Evolutionary conservation across 352 stramenopile genomes (phyloP), one percentile per base, ranked within the genome.

Genomic region (Phytophthora quininea): DNA sequence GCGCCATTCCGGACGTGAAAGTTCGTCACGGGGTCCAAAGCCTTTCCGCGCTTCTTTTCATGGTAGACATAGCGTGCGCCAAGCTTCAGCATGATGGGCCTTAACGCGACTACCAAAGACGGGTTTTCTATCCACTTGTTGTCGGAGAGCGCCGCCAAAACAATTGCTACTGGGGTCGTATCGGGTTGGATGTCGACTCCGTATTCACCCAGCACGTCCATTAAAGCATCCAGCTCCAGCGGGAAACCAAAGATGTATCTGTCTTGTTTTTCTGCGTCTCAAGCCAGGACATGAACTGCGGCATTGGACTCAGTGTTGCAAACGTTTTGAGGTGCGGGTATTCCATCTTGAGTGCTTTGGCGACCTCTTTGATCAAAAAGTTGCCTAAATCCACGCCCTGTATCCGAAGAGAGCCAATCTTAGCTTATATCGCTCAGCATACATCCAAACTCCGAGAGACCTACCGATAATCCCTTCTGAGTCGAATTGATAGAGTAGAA

Each of bases 401-500:
- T 10, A 91, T 58, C 5, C 51, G 43, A 50, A 3, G 12, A 48
- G 29, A 27, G 56, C 8, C 35, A 60, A 56, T 35, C 19, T 64
- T 52, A 54, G 38, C 11, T 42, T 7, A 42, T 32, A 7, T 29
- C 12, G 0, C 19, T 45, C 11, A 14, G 33, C 14, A 29, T 14
- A 19, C 33, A 7, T 91, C 87, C 91, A 4, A 32, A 62, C 29
- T 11, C 8, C 10, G 3, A 4, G 32, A 7, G 19, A 35, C 55
- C 1, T 53, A 94, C 86, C 80, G 91, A 85, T 24, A 95, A 73
- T 9, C 96, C 96, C 58, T 90, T 91, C 67, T 98, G 90, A 4
- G 95, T 97, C 40, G 95, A 94, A 8, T 83, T 98, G 68, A 99
- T 99, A 1, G 96, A 98, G 76, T 99, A 99, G 69, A 98, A 98